phyloP scores from a whole-genome alignment of 108 stramenopile genomes.

The Cyclotella baltica region DNA sequence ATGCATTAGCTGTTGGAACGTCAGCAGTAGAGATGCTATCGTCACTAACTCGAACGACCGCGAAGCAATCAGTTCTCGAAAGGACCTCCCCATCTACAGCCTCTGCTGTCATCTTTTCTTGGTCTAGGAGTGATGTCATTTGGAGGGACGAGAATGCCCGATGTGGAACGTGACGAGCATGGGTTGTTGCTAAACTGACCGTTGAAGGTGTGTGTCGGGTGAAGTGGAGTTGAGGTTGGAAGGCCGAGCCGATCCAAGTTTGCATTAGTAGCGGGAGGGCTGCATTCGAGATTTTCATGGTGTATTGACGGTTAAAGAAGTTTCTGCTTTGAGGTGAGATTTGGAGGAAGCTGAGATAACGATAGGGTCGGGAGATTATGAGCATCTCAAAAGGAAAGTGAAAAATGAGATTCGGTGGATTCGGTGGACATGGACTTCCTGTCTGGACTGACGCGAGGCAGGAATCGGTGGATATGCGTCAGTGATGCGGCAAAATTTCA shows the following conservation, averaged over 20 bases:
- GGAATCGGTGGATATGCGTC: too few relatives aligned
- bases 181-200: neutral
- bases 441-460: too few relatives aligned
- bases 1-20: neutral
- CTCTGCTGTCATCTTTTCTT: neutral
- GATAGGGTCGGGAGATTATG: neutral
- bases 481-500: too few relatives aligned
- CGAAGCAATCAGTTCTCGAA: constrained; percentile 14
- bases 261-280: neutral
- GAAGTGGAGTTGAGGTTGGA: neutral
- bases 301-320: neutral
- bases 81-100: constrained; percentile 1
- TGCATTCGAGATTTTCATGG: constrained; percentile 6
- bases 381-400: too few relatives aligned
- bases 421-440: too few relatives aligned
- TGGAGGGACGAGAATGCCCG: constrained; percentile 4
- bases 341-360: neutral
- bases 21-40: neutral
- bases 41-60: constrained; percentile 29
- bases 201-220: neutral
- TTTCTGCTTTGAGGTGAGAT: neutral
- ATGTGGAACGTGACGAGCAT: neutral
- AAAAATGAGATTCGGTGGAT: too few relatives aligned
- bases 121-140: constrained; percentile 2
- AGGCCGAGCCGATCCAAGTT: neutral